phyloP scores from a whole-genome alignment of 176 grass and related monocot genomes.

The Cenchrus americanus region DNA sequence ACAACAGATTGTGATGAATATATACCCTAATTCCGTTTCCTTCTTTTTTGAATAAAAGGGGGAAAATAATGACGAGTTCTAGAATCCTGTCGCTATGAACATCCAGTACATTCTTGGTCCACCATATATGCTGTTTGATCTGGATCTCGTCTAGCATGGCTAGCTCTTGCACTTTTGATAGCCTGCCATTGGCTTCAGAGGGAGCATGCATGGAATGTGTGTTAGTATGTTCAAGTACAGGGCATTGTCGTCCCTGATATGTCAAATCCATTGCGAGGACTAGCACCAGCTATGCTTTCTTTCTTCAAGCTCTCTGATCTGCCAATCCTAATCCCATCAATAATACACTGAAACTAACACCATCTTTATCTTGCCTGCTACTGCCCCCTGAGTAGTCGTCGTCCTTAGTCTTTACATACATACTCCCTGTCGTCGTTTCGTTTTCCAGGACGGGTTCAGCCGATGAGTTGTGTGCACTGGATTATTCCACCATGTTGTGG shows the following conservation, averaged over 20 bases:
- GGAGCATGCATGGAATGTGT: background rate
- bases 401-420: background rate
- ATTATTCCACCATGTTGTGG: slow-evolving; percentile 35
- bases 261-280: background rate
- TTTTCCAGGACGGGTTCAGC: background rate
- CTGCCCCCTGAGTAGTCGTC: background rate
- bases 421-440: background rate
- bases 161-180: background rate
- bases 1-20: too few relatives aligned
- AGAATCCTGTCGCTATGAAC: too few relatives aligned
- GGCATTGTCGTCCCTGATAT: background rate
- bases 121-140: background rate
- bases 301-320: background rate
- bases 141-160: background rate
- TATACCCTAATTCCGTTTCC: too few relatives aligned
- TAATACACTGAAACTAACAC: slow-evolving; percentile 11
- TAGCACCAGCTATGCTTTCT: background rate
- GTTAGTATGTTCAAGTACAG: background rate
- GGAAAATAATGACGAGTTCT: too few relatives aligned
- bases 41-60: too few relatives aligned
- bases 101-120: too few relatives aligned
- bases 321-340: background rate
- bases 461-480: slow-evolving; percentile 14
- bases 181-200: background rate
- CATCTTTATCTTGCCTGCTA: background rate